phyloP scores from a whole-genome alignment of 2,329 filamentous ascomycete genomes.

The Cladobotryum mycophilum region DNA sequence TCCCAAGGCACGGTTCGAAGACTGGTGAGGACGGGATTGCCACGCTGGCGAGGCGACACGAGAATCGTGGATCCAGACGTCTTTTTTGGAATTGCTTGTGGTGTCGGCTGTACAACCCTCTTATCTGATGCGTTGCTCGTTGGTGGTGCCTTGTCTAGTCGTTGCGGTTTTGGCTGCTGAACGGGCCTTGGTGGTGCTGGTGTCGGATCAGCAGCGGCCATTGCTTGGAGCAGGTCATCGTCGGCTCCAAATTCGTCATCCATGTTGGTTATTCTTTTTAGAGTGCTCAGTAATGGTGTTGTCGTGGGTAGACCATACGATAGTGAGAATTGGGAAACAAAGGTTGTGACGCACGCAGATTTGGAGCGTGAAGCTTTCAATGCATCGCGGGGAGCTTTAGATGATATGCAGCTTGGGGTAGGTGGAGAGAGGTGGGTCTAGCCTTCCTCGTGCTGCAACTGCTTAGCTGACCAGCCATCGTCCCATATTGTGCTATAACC shows the following conservation, averaged over 20 bases:
- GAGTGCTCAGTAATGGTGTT: too few relatives aligned
- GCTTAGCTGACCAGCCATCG: too few relatives aligned
- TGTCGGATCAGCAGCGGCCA: constrained; percentile 42
- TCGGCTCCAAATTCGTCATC: constrained; percentile 54
- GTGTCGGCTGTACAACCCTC: constrained; percentile 78
- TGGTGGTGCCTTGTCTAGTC: constrained; percentile 45
- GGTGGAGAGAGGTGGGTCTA: too few relatives aligned
- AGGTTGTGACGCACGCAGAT: too few relatives aligned
- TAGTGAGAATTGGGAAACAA: too few relatives aligned
- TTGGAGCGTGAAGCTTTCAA: too few relatives aligned
- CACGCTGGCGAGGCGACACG: constrained; percentile 87
- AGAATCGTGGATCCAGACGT: constrained; percentile 69
- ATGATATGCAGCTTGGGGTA: too few relatives aligned
- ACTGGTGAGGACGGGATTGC: constrained; percentile 83
- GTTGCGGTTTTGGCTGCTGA: constrained; percentile 47
- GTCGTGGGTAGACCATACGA: too few relatives aligned
- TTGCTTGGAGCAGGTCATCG: constrained; percentile 49
- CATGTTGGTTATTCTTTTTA: constrained; percentile 21
- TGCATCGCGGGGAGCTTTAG: too few relatives aligned
- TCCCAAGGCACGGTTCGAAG: constrained; percentile 86
- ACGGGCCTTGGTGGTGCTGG: constrained; percentile 33
- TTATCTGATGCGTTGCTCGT: constrained; percentile 30
- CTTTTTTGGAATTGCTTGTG: constrained; percentile 68
- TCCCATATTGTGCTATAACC: too few relatives aligned
- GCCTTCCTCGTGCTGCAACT: too few relatives aligned